phyloP scores from a whole-genome alignment of 2,329 filamentous ascomycete genomes.

The Diaporthe sp. region DNA sequence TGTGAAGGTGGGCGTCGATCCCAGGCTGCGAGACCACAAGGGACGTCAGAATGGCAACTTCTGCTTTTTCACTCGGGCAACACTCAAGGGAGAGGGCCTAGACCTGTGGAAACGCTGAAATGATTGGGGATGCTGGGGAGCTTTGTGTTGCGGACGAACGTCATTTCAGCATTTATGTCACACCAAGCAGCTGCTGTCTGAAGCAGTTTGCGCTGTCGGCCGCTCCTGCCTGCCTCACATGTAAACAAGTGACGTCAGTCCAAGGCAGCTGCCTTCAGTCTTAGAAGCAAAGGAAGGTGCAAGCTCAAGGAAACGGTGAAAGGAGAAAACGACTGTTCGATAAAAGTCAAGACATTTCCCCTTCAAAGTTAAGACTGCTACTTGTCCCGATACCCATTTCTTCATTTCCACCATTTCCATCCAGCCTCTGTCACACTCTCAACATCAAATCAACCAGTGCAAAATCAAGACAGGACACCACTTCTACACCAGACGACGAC shows the following conservation, averaged over 20 bases:
- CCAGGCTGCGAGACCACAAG: neutral
- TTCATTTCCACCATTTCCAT: neutral
- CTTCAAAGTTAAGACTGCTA: neutral
- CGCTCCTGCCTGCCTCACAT: neutral
- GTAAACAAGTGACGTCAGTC: conserved; percentile 32
- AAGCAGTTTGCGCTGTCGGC: neutral
- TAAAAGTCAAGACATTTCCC: neutral
- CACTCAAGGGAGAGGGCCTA: neutral
- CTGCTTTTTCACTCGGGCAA: neutral
- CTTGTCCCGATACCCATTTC: neutral
- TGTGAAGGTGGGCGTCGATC: neutral
- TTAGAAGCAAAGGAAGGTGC: neutral
- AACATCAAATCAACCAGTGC: neutral
- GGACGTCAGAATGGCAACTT: conserved; percentile 9
- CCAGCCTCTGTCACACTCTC: neutral
- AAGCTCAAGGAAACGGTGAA: neutral
- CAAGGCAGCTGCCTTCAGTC: neutral
- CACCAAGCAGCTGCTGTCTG: conserved; percentile 5
- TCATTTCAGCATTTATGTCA: neutral
- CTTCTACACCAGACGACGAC: neutral
- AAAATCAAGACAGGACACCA: neutral
- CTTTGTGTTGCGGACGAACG: neutral
- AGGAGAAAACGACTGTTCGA: neutral
- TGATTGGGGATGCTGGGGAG: neutral
- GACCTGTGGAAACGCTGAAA: neutral